A percentile compares a stretch with the other conserved stretches of the same genome.
phyloP scores from a whole-genome alignment of 202 grass and related monocot genomes.

The Brachypodium distachyon region DNA sequence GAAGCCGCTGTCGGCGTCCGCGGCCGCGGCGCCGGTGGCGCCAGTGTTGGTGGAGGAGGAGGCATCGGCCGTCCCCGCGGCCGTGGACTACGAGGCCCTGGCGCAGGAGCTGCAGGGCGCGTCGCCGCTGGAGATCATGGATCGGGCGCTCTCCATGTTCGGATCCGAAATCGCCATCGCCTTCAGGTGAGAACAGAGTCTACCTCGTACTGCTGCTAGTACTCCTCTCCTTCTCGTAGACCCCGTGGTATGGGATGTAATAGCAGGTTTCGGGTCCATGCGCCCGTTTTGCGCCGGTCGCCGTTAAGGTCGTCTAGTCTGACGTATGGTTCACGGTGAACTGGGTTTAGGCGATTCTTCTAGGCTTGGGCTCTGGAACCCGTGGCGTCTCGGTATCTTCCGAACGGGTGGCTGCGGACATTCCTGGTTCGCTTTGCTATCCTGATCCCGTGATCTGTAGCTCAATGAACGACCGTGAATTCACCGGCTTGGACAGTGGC shows the following conservation, averaged over 20 bases:
- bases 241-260: too few species aligned
- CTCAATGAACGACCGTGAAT: background rate
- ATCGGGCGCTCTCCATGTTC: conserved; percentile 73
- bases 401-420: conserved; percentile 12
- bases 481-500: too few species aligned
- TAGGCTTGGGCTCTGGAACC: too few species aligned
- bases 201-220: background rate
- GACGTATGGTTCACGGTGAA: background rate
- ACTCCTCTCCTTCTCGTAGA: too few species aligned
- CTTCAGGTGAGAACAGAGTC: conserved; percentile 51
- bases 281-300: background rate
- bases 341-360: background rate
- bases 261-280: background rate
- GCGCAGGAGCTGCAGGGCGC: conserved; percentile 51
- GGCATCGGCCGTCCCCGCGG: background rate
- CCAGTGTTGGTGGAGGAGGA: conserved; percentile 18
- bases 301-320: background rate
- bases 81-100: conserved; percentile 59
- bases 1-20: conserved; percentile 39
- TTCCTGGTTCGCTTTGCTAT: background rate
- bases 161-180: conserved; percentile 86
- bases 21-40: conserved; percentile 4
- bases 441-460: background rate
- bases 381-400: conserved; percentile 6
- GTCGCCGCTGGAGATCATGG: conserved; percentile 85